A percentile compares a stretch with the other conserved stretches of the same genome.
These are phyloP conservation scores for Arachis hypogaea DNA, from an alignment of 306 rosid genomes.

Conservation along the genomic window DNA sequence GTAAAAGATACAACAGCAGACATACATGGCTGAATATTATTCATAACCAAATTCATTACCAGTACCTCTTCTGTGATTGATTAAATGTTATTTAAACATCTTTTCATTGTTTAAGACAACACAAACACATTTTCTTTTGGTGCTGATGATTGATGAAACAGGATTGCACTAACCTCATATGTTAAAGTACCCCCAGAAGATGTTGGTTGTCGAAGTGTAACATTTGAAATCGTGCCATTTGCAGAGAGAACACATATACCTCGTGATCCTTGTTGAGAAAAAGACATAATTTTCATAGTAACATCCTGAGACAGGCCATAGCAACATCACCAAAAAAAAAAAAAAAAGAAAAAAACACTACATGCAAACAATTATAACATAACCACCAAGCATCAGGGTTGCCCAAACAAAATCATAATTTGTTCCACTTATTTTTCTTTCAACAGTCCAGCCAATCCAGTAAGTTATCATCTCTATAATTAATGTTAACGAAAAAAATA, in stretches of 20 bases:
- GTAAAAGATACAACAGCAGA: constrained; percentile 18
- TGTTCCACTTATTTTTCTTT: constrained; percentile 4
- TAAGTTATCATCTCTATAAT: constrained; percentile 17
- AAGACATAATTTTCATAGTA: constrained; percentile 69
- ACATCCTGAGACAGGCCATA: constrained; percentile 54
- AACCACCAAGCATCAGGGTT: not conserved
- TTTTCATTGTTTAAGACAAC: constrained; percentile 22
- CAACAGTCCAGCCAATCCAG: constrained; percentile 7
- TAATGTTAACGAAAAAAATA: constrained; percentile 18
- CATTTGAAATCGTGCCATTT: constrained; percentile 70
- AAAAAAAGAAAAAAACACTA: constrained; percentile 1
- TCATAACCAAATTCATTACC: not conserved
- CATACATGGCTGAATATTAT: not conserved
- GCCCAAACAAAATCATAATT: not conserved
- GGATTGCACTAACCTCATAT: constrained; percentile 55
- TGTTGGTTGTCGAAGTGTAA: constrained; percentile 68
- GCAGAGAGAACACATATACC: constrained; percentile 75
- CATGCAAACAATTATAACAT: constrained; percentile 14
- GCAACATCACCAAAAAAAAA: constrained; percentile 33
- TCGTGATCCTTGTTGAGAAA: constrained; percentile 68
- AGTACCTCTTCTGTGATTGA: not conserved
- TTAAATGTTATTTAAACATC: constrained; percentile 9
- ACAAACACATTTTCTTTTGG: constrained; percentile 21
- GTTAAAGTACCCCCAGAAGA: constrained; percentile 74
- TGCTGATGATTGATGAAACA: constrained; percentile 15